Conservation (phyloP, 2,329 filamentous ascomycete genomes). For the Uncinocarpus reesii region DNA sequence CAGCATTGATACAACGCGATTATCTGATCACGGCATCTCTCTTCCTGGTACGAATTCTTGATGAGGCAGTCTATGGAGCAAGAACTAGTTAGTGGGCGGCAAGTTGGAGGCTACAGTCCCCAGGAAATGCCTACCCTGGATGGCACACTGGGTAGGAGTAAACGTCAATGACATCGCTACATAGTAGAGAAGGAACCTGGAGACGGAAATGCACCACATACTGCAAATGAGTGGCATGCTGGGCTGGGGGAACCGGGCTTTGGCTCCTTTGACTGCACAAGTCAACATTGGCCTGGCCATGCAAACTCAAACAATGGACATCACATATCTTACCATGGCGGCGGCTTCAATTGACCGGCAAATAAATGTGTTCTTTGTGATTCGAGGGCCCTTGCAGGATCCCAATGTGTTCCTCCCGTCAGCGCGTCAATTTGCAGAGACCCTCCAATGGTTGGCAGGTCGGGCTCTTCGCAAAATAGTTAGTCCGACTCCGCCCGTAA, state of each 20-base stretch:
- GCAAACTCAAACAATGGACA: background rate
- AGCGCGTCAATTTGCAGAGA: too few relatives aligned
- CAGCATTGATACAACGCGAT: constrained; percentile 91
- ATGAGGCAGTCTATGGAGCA: constrained; percentile 56
- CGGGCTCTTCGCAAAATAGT: constrained; percentile 11
- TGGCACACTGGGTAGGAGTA: constrained; percentile 56
- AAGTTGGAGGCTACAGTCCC: constrained; percentile 1
- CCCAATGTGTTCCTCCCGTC: background rate
- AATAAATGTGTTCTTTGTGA: background rate
- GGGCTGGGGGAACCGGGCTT: constrained; percentile 43
- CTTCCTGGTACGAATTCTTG: constrained; percentile 76
- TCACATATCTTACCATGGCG: constrained; percentile 1
- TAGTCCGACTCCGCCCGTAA: constrained; percentile 1
- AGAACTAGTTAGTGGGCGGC: background rate
- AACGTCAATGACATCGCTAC: background rate
- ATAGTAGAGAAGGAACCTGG: background rate
- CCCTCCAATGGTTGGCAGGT: too few relatives aligned
- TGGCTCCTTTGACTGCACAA: background rate
- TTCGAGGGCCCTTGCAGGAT: background rate
- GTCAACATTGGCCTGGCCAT: background rate
- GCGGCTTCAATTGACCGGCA: background rate
- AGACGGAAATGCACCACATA: constrained; percentile 38
- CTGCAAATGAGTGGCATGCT: constrained; percentile 75
- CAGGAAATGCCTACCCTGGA: constrained; percentile 58
- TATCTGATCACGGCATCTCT: constrained; percentile 65